Percentiles rank a stretch among this genome's conserved stretches.
Evolutionary conservation across 176 grass and related monocot species (phyloP).

Genomic region (Tillandsia leiboldiana): DNA sequence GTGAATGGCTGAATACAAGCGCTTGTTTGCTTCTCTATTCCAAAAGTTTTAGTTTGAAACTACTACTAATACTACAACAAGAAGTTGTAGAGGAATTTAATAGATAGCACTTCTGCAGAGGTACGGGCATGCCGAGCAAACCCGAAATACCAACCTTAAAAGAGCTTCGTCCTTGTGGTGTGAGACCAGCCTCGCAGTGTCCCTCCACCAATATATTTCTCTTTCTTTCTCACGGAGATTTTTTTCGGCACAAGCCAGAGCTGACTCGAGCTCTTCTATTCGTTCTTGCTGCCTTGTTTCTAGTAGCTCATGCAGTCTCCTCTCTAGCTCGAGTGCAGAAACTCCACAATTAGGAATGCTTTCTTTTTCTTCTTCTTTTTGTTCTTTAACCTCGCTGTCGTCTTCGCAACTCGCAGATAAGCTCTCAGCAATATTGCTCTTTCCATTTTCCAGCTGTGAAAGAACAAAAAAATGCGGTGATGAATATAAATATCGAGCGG

Average conservation of each 20-base stretch:
- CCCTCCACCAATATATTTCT: slow-evolving; percentile 78
- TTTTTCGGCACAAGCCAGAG: slow-evolving; percentile 39
- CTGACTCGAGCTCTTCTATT: slow-evolving; percentile 74
- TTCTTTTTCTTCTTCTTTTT: neutral
- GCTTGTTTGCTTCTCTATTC: neutral
- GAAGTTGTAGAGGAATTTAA: too few species aligned
- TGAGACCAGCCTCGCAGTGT: slow-evolving; percentile 69
- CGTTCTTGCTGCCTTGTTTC: slow-evolving; percentile 55
- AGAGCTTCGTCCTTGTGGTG: slow-evolving; percentile 51
- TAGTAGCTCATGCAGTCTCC: slow-evolving; percentile 64
- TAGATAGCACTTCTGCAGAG: too few species aligned
- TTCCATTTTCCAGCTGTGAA: slow-evolving; percentile 10
- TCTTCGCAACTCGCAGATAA: slow-evolving; percentile 10
- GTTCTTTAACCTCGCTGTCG: slow-evolving; percentile 6
- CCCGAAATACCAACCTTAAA: slow-evolving; percentile 22
- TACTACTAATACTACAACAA: too few species aligned
- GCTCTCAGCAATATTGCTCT: slow-evolving; percentile 14
- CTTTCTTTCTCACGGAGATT: slow-evolving; percentile 61
- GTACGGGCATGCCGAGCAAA: neutral
- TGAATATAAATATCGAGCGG: neutral
- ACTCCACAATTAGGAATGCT: slow-evolving; percentile 38
- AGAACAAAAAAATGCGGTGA: neutral
- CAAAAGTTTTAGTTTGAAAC: neutral
- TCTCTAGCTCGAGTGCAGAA: slow-evolving; percentile 52
- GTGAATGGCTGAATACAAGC: too few species aligned